A percentile compares a stretch with the other conserved stretches of the same genome.
Conservation (phyloP, 1,284 basidiomycete genomes). For the Cutaneotrichosporon sp. region DNA sequence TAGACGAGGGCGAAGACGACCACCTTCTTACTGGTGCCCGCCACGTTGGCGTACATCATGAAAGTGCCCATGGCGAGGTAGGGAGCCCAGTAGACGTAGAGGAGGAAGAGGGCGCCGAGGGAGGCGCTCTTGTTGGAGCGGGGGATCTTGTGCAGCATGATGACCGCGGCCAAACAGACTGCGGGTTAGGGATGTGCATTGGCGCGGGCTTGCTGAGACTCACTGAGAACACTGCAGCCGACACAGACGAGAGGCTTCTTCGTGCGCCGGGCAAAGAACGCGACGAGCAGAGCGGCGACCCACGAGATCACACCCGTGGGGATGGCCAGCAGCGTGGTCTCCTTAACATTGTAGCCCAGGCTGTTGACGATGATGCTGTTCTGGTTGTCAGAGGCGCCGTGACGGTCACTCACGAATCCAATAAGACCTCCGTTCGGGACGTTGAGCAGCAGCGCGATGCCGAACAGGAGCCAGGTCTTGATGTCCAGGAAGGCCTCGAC, state of each 20-base stretch:
- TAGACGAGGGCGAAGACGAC: conserved; percentile 34
- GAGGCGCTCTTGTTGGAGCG: conserved; percentile 32
- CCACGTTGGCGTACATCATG: conserved; percentile 33
- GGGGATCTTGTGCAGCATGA: conserved; percentile 32
- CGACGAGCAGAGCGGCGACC: conserved; percentile 33
- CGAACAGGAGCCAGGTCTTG: conserved; percentile 25
- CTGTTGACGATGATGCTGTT: conserved; percentile 28
- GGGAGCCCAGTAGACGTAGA: conserved; percentile 33
- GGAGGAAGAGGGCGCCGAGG: conserved; percentile 29
- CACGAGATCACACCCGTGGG: conserved; percentile 43
- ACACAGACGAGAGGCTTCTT: conserved; percentile 22
- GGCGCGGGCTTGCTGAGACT: neutral
- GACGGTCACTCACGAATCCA: conserved; percentile 14
- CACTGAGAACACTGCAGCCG: conserved; percentile 21
- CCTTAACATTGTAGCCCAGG: conserved; percentile 26
- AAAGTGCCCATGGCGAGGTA: conserved; percentile 22
- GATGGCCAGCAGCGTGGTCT: conserved; percentile 35
- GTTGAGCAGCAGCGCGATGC: conserved; percentile 23
- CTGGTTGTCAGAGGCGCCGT: no score
- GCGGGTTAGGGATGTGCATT: no score
- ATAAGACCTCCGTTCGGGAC: conserved; percentile 23
- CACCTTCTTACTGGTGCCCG: conserved; percentile 38
- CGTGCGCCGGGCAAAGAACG: conserved; percentile 29
- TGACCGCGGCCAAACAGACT: conserved; percentile 16
- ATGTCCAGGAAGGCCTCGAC: conserved; percentile 26